Evolutionary conservation across 345 rosid species (phyloP), one percentile per base, ranked within the genome.

Genomic region (Kandelia obovata): DNA sequence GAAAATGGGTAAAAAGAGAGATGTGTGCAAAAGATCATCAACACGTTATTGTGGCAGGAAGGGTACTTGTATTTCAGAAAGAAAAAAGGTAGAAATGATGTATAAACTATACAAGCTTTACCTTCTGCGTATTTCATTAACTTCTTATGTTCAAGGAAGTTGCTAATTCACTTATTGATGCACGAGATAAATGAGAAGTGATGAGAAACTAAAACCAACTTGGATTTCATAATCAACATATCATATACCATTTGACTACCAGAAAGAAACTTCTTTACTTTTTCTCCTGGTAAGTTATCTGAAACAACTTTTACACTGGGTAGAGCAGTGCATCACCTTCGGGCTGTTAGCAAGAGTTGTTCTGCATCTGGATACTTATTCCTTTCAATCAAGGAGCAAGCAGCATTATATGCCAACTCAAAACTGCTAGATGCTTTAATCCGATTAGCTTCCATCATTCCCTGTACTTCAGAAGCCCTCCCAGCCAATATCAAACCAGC

Each of bases 371-470:
- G 47, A 63, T 79, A 79, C 70, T 84, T 84, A 55, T 81, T 75
- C 65, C 71, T 79, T 73, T 90, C 96, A 71, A 92, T 83, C 81
- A 95, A 84, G 64, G 99, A 85, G 71, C 96, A 95, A 77, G 94
- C 96, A 73, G 83, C 78, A 75, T 92, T 95, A 71, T 78, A 91
- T 61, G 97, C 99, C 92, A 92, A 78, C 81, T 90, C 92, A 80
- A 77, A 92, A 74, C 79, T 84, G 83, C 86, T 81, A 58, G 96
- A 82, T 26, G 96, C 85, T 78, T 87, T 95, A 69, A 86, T 80
- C 79, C 75, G 87, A 61, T 84, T 79, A 37, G 84, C 63, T 43
- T 92, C 98, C 80, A 95, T 71, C 56, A 84, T 73, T 71, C 78
- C 77, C 64, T 86, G 83, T 55, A 95, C 99, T 78, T 90, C 93